Conservation (phyloP, 768 basidiomycete species). For the Hebeloma cylindrosporum region DNA sequence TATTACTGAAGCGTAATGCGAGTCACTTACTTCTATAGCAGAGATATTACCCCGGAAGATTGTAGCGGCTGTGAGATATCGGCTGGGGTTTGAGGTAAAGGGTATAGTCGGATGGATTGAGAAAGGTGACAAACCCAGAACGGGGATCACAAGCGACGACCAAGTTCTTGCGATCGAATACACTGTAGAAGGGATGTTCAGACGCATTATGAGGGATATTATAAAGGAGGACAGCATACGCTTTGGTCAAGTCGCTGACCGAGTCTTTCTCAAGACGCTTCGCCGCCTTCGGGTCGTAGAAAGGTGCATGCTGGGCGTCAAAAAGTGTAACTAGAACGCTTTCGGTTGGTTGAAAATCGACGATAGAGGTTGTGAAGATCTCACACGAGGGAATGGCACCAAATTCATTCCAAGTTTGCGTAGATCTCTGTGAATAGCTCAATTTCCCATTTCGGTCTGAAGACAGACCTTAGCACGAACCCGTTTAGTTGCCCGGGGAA, state of each 20-base stretch:
- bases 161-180: constrained; percentile 79
- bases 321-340: constrained; percentile 78
- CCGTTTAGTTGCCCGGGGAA: constrained; percentile 93
- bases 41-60: constrained; percentile 85
- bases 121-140: constrained; percentile 54
- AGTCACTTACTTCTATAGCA: constrained; percentile 68
- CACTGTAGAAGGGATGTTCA: constrained; percentile 34
- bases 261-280: constrained; percentile 59
- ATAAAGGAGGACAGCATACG: constrained; percentile 49
- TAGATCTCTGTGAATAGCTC: constrained; percentile 55
- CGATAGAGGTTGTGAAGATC: constrained; percentile 24
- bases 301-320: constrained; percentile 92
- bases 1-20: constrained; percentile 14
- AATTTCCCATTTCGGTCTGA: background rate
- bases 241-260: constrained; percentile 68
- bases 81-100: constrained; percentile 42
- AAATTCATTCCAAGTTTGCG: constrained; percentile 93
- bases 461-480: constrained; percentile 40
- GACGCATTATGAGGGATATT: background rate
- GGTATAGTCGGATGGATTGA: background rate
- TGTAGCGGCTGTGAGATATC: constrained; percentile 83
- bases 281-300: constrained; percentile 68
- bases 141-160: constrained; percentile 84
- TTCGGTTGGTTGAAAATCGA: too few relatives aligned
- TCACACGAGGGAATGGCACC: constrained; percentile 91